A percentile compares a stretch with the other conserved stretches of the same genome.
These are phyloP conservation scores for Myxozyma monticola DNA, from an alignment of 805 yeast species.

Conservation along the genomic window DNA sequence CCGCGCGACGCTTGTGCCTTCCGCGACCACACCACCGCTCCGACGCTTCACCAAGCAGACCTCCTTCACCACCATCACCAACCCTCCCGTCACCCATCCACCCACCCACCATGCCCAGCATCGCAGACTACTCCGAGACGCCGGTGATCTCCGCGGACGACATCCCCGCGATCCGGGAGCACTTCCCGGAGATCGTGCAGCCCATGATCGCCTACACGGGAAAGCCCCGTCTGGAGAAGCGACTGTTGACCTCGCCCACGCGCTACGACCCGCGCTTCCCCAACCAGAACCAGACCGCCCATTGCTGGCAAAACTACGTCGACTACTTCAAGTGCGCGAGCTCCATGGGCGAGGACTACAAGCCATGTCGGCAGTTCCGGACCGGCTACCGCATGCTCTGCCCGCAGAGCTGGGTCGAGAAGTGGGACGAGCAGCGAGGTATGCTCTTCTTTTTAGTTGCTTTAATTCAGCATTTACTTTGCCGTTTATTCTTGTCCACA, in stretches of 20 bases:
- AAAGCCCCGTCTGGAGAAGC: neutral
- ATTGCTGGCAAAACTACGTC: conserved; percentile 95
- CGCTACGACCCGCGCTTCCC: conserved; percentile 63
- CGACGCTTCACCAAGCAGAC: too few species aligned
- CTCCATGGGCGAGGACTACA: conserved; percentile 94
- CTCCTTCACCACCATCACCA: too few species aligned
- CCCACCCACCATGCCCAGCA: too few species aligned
- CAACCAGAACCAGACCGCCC: conserved; percentile 94
- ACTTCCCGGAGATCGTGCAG: too few species aligned
- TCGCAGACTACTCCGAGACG: too few species aligned
- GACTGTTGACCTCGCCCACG: conserved; percentile 14
- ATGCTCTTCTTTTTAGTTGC: neutral
- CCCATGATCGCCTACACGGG: too few species aligned
- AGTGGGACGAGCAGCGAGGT: conserved; percentile 48
- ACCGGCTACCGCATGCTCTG: conserved; percentile 60
- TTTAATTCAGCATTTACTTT: neutral
- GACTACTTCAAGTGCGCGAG: conserved; percentile 97
- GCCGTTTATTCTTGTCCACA: neutral
- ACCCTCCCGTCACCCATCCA: too few species aligned
- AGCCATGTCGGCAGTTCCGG: conserved; percentile 80
- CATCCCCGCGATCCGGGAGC: too few species aligned
- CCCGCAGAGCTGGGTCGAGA: conserved; percentile 42
- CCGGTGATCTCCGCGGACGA: too few species aligned
- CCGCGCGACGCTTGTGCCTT: too few species aligned
- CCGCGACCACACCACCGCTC: too few species aligned